Evolutionary conservation across 768 basidiomycete species (phyloP).

Genomic region (Lenzites betulinus): DNA sequence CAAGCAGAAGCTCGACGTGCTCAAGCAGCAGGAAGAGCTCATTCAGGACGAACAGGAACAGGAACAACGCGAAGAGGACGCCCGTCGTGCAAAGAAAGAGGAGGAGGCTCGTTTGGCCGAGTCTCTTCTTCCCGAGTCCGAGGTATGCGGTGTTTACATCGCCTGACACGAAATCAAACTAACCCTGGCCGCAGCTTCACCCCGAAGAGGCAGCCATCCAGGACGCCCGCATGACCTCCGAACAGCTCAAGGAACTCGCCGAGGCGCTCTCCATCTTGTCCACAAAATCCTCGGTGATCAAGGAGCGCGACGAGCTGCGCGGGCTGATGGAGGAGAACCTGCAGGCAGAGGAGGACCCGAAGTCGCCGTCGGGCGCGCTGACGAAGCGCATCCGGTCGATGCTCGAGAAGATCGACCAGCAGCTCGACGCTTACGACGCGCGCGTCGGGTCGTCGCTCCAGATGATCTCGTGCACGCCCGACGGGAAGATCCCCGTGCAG

Average conservation of each 20-base stretch:
- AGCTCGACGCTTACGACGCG: conserved; percentile 89
- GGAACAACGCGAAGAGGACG: conserved; percentile 92
- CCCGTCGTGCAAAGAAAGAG: conserved; percentile 81
- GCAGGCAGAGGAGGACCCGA: conserved; percentile 84
- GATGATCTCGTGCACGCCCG: conserved; percentile 81
- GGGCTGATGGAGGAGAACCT: conserved; percentile 94
- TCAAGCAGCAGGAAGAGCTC: conserved; percentile 98
- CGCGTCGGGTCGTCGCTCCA: conserved; percentile 84
- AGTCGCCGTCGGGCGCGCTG: conserved; percentile 80
- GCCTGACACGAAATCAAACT: not conserved
- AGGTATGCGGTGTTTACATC: conserved; percentile 54
- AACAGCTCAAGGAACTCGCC: conserved; percentile 91
- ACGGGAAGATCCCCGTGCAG: conserved; percentile 85
- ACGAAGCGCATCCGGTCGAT: conserved; percentile 95
- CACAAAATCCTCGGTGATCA: conserved; percentile 91
- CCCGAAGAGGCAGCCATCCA: conserved; percentile 49
- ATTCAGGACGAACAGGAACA: conserved; percentile 99
- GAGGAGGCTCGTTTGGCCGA: conserved; percentile 78
- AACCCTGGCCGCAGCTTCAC: conserved; percentile 47
- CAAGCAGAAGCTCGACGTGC: conserved; percentile 97
- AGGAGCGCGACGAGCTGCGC: conserved; percentile 91
- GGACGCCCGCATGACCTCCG: conserved; percentile 93
- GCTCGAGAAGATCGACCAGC: conserved; percentile 93
- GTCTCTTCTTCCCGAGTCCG: conserved; percentile 84
- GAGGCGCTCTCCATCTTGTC: conserved; percentile 91